Percentiles rank a stretch among this genome's conserved stretches.
Evolutionary conservation across 257 asterid genomes (phyloP).

Genomic region (Solanum sparsipilum): DNA sequence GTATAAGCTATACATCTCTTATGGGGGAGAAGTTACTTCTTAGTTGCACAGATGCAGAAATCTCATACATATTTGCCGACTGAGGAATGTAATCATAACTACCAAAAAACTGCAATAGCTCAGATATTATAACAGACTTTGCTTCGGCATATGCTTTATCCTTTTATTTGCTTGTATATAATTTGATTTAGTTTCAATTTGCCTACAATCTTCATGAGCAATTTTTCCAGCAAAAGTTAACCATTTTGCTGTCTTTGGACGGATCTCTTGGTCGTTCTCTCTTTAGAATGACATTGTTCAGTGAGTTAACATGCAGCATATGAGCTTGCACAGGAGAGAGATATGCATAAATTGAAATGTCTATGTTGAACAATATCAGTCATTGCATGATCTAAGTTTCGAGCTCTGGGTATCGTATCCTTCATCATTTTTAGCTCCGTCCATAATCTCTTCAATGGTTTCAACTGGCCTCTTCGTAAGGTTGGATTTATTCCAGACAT

Average conservation of each 20-base stretch:
- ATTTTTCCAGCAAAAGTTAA: not conserved
- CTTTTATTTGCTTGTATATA: not conserved
- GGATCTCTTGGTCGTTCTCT: not conserved
- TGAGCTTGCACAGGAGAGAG: not conserved
- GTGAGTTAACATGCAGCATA: not conserved
- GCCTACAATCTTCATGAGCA: not conserved
- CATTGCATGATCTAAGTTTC: not conserved
- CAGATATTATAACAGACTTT: not conserved
- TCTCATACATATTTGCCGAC: not conserved
- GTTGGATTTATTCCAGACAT: not conserved
- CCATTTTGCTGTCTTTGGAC: not conserved
- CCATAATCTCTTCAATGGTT: not conserved
- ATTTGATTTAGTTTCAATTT: not conserved
- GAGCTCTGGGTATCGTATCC: not conserved
- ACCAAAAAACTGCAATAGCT: not conserved
- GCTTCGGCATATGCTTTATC: not conserved
- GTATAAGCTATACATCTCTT: not conserved
- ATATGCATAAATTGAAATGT: not conserved
- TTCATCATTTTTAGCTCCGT: not conserved
- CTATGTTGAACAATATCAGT: not conserved
- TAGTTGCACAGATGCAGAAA: not conserved
- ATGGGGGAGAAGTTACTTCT: not conserved
- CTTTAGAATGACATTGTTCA: not conserved
- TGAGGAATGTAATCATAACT: not conserved
- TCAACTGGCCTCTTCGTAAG: not conserved